Evolutionary conservation across 2,329 filamentous ascomycete genomes (phyloP).

Genomic region (Bipolaris cookei): DNA sequence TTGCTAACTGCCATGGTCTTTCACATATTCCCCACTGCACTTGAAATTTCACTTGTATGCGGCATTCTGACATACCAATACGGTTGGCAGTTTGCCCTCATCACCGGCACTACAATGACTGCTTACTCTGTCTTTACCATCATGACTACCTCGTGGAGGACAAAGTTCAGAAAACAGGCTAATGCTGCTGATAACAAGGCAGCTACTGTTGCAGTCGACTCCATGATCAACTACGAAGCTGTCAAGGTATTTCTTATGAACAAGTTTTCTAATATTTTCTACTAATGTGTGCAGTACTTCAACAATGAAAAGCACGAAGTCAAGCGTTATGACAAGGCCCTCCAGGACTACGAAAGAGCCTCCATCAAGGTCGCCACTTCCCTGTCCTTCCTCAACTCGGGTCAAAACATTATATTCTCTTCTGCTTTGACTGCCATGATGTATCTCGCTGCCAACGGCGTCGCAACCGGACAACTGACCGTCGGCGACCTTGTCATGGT

Average conservation of each 20-base stretch:
- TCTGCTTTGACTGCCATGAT: conserved; percentile 95
- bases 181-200: conserved; percentile 96
- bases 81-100: conserved; percentile 86
- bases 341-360: conserved; percentile 86
- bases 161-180: conserved; percentile 91
- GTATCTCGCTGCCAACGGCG: conserved; percentile 92
- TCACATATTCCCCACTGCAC: conserved; percentile 88
- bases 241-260: conserved; percentile 67
- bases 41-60: conserved; percentile 95
- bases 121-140: conserved; percentile 98
- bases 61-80: conserved; percentile 97
- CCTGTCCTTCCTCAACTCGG: conserved; percentile 87
- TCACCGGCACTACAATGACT: conserved; percentile 89
- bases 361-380: conserved; percentile 98
- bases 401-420: conserved; percentile 97
- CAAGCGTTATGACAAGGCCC: conserved; percentile 82
- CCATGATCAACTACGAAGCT: conserved; percentile 97
- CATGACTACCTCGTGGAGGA: conserved; percentile 93
- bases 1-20: conserved; percentile 98
- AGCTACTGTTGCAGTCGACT: conserved; percentile 94
- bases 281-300: conserved; percentile 68
- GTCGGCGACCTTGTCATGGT: conserved; percentile 98
- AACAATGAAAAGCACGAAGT: conserved; percentile 98
- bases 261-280: background rate
- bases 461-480: conserved; percentile 79